phyloP scores from a whole-genome alignment of 2,329 filamentous ascomycete species.

The Penicillium aurantiogriseum region DNA sequence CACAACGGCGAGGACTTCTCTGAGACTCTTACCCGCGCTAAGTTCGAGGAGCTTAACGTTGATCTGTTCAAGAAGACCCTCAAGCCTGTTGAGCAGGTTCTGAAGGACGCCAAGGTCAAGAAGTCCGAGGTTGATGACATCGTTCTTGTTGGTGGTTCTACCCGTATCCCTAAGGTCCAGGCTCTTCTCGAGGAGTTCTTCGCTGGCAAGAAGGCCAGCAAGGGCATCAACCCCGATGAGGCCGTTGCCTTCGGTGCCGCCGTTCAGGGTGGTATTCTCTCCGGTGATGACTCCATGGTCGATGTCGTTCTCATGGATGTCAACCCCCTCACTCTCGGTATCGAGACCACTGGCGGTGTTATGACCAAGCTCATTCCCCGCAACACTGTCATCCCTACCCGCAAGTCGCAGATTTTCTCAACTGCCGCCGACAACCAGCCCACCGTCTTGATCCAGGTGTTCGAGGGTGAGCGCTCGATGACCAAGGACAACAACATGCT shows the following conservation, averaged over 20 bases:
- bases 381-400: conserved; percentile 91
- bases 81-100: conserved; percentile 96
- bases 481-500: conserved; percentile 97
- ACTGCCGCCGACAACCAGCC: conserved; percentile 96
- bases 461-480: conserved; percentile 87
- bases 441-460: conserved; percentile 92
- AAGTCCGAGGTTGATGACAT: conserved; percentile 95
- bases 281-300: conserved; percentile 78
- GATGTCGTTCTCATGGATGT: conserved; percentile 93
- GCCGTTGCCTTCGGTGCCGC: conserved; percentile 97
- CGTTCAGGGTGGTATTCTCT: conserved; percentile 92
- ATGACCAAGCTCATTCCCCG: conserved; percentile 97
- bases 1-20: conserved; percentile 96
- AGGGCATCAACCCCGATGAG: conserved; percentile 99
- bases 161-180: conserved; percentile 98
- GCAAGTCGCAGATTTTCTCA: conserved; percentile 97
- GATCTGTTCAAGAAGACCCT: conserved; percentile 99
- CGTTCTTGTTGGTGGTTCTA: conserved; percentile 96
- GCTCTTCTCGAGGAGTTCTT: conserved; percentile 95
- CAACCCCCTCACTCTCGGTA: conserved; percentile 93
- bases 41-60: conserved; percentile 99
- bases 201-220: conserved; percentile 91
- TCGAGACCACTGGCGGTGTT: conserved; percentile 94
- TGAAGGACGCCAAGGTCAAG: conserved; percentile 97
- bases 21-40: conserved; percentile 95